These are phyloP conservation scores for Phytophthora hibernalis DNA, from an alignment of 352 stramenopile species.

Conservation along the genomic window DNA sequence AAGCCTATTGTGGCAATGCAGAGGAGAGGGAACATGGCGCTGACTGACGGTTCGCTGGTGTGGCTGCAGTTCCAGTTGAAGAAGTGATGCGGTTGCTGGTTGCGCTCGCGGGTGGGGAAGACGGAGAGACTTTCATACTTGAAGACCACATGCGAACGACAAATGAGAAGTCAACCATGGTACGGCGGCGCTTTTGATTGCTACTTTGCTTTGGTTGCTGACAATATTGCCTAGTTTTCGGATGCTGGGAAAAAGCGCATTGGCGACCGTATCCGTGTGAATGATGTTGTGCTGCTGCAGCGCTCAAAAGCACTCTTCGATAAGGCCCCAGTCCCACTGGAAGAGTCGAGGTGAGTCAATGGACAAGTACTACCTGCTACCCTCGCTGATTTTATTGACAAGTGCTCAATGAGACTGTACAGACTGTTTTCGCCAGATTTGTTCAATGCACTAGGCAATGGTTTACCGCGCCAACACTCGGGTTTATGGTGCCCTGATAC, in stretches of 20 bases:
- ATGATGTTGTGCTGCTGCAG: slow-evolving; percentile 49
- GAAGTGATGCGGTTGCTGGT: slow-evolving; percentile 63
- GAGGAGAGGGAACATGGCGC: neutral
- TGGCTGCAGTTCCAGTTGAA: slow-evolving; percentile 26
- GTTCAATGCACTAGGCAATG: slow-evolving; percentile 38
- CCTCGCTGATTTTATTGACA: slow-evolving; percentile 4
- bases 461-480: slow-evolving; percentile 32
- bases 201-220: neutral
- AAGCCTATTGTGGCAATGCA: neutral
- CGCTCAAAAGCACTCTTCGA: slow-evolving; percentile 43
- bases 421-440: slow-evolving; percentile 39
- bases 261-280: slow-evolving; percentile 67
- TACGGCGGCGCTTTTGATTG: neutral
- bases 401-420: neutral
- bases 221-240: slow-evolving; percentile 3
- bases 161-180: slow-evolving; percentile 16
- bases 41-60: neutral
- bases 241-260: slow-evolving; percentile 39
- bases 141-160: slow-evolving; percentile 52
- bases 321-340: slow-evolving; percentile 44
- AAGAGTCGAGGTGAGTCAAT: slow-evolving; percentile 41
- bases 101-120: slow-evolving; percentile 56
- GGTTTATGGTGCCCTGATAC: slow-evolving; percentile 40
- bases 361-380: neutral
- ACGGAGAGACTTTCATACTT: slow-evolving; percentile 67